phyloP scores from a whole-genome alignment of 345 rosid genomes.

The Diplotaxis tenuifolia region DNA sequence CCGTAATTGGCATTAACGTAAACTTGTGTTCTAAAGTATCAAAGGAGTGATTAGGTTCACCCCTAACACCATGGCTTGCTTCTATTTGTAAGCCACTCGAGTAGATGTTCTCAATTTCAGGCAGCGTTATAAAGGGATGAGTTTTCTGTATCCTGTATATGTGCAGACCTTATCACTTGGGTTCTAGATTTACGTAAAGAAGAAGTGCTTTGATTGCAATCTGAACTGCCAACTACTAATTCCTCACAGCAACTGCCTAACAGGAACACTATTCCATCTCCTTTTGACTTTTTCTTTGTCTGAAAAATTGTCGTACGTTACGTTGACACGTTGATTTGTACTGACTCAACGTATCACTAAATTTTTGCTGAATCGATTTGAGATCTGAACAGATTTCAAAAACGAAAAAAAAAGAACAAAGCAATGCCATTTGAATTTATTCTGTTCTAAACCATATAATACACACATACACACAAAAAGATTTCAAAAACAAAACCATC shows the following conservation, averaged over 20 bases:
- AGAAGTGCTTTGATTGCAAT: slow-evolving; percentile 12
- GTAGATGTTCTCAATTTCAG: too few relatives aligned
- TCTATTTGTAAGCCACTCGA: too few relatives aligned
- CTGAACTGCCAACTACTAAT: slow-evolving; percentile 28
- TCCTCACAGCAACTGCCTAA: slow-evolving; percentile 21
- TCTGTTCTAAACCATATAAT: not conserved
- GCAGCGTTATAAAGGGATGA: too few relatives aligned
- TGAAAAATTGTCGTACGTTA: not conserved
- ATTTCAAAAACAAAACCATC: not conserved
- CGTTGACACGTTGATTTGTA: slow-evolving; percentile 16
- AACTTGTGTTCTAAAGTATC: too few relatives aligned
- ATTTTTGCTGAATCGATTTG: not conserved
- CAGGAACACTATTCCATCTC: too few relatives aligned
- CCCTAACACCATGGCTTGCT: too few relatives aligned
- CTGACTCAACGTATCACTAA: not conserved
- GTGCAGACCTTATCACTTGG: too few relatives aligned
- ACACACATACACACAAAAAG: not conserved
- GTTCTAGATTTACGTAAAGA: not conserved
- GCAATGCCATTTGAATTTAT: not conserved
- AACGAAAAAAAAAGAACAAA: not conserved
- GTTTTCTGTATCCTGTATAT: too few relatives aligned
- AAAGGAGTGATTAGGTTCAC: too few relatives aligned
- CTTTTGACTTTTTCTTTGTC: slow-evolving; percentile 7
- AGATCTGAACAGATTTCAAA: not conserved
- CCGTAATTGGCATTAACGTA: too few relatives aligned